A percentile compares a stretch with the other conserved stretches of the same genome.
phyloP scores from a whole-genome alignment of 768 basidiomycete genomes.

The Pleurotus tuber-regium region DNA sequence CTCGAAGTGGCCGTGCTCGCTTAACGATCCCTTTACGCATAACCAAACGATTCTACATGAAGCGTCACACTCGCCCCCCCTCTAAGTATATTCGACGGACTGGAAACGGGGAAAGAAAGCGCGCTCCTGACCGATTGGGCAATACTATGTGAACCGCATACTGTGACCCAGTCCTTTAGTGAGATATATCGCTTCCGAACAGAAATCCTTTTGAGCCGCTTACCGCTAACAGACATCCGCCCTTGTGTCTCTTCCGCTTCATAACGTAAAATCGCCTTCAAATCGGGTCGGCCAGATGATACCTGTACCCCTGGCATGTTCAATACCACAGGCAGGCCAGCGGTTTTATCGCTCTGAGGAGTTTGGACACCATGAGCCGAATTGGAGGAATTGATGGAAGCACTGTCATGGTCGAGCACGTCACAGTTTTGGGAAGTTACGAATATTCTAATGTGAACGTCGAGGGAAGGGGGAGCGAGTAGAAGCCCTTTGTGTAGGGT shows the following conservation, averaged over 20 bases:
- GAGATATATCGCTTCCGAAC: too few relatives aligned
- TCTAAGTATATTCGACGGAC: conserved; percentile 23
- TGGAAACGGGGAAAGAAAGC: conserved; percentile 25
- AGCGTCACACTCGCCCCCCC: conserved; percentile 35
- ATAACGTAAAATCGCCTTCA: conserved; percentile 31
- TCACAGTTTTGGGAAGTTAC: conserved; percentile 29
- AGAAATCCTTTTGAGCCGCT: too few relatives aligned
- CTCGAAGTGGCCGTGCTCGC: too few relatives aligned
- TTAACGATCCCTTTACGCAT: too few relatives aligned
- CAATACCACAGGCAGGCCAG: conserved; percentile 21
- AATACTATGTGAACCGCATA: conserved; percentile 38
- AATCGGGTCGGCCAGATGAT: conserved; percentile 40
- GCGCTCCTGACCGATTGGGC: conserved; percentile 30
- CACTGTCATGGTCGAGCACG: conserved; percentile 19
- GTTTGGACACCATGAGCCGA: conserved; percentile 12
- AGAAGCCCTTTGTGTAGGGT: conserved; percentile 30
- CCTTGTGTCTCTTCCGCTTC: conserved; percentile 31
- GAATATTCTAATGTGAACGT: conserved; percentile 39
- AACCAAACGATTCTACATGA: conserved; percentile 35
- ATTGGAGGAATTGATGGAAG: conserved; percentile 11
- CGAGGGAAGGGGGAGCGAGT: conserved; percentile 26
- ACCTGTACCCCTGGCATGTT: conserved; percentile 16
- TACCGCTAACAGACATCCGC: conserved; percentile 41
- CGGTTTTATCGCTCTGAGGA: conserved; percentile 15
- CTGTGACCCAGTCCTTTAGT: conserved; percentile 26